Evolutionary conservation across 345 rosid species (phyloP), one percentile per base, ranked within the genome.

Genomic region (Boechera stricta): DNA sequence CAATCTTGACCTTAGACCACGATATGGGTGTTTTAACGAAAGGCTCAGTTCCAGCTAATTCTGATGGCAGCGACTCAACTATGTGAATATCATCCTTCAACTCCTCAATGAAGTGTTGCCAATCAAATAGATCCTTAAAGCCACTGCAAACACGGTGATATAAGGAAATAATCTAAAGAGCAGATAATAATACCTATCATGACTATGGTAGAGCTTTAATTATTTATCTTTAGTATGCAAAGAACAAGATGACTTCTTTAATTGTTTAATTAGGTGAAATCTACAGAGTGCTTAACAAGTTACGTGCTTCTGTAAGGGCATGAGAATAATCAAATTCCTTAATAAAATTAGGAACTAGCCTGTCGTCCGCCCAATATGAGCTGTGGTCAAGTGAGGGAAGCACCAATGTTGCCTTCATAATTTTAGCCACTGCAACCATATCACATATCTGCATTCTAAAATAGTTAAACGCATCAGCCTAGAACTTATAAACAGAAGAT

Each of bases 281-380:
- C 13, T 47, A 64, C 68, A 65, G 21, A 64, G 12, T 26, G 15
- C 5, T 6, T 45, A 26, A 55, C 59, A 56, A 63, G 28, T 53
- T 24, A 54, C 2, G 5, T 54, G 73, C 16, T 68, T 68, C 47
- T 38, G 75, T 32, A 51, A 44, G 24, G 21, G 18, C 2, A 44
- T 55, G 47, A 6, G 54, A 39, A 31, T 47, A 31, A 49, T 16
- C 11, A 55, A 71, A 53, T 0, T 9, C 24, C 29, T 36, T 29
- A 15, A 18, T 16, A 52, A 64, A 58, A 58, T 72, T 21, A 33
- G 44, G 53, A 59, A 62, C 41, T 53, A 68, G 80, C 98, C 98
- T 94, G 55, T 90, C 86, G 77, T 94, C 98, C 10, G 97, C 97
- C 98, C 98, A 94, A 69, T 81, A 94, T 4, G 98, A 92, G 56